A percentile compares a stretch with the other conserved stretches of the same genome.
Evolutionary conservation across 2,329 filamentous ascomycete genomes (phyloP).

Genomic region (Paecilomyces dactylethromorphus): DNA sequence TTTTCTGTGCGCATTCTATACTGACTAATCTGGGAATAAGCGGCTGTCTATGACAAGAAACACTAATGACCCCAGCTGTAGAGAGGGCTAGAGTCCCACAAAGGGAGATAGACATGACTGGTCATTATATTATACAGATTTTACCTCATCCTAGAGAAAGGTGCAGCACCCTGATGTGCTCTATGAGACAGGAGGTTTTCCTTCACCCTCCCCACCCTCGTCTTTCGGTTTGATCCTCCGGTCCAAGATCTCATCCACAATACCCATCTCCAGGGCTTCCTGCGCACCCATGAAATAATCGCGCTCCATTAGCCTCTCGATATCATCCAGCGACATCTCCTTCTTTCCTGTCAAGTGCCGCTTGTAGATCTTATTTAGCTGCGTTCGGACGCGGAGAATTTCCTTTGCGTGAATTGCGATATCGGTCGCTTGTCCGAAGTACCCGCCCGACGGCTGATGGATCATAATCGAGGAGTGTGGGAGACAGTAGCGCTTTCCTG

Average conservation of each 20-base stretch:
- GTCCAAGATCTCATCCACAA: conserved; percentile 81
- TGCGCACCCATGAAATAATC: conserved; percentile 89
- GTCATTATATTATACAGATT: conserved; percentile 1
- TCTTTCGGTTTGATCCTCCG: conserved; percentile 26
- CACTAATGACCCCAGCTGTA: not conserved
- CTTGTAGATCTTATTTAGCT: conserved; percentile 86
- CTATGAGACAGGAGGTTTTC: conserved; percentile 15
- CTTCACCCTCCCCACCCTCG: conserved; percentile 14
- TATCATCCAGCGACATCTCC: conserved; percentile 67
- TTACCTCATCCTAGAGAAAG: not conserved
- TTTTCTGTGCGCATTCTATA: not conserved
- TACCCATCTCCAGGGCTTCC: conserved; percentile 82
- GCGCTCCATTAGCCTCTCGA: conserved; percentile 93
- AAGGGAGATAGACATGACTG: not conserved
- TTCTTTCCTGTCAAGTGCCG: conserved; percentile 67
- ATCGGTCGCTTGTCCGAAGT: conserved; percentile 63
- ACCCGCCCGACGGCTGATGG: conserved; percentile 82
- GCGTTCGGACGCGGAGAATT: conserved; percentile 77
- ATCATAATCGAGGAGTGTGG: conserved; percentile 97
- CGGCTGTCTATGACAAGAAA: not conserved
- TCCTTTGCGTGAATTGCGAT: conserved; percentile 97
- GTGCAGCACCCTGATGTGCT: not conserved
- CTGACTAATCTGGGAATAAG: not conserved
- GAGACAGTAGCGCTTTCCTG: conserved; percentile 78
- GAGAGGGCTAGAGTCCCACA: not conserved